Percentiles rank a stretch among this genome's conserved stretches.
phyloP scores from a whole-genome alignment of 345 rosid genomes.

The Sisymbrium altissimum region DNA sequence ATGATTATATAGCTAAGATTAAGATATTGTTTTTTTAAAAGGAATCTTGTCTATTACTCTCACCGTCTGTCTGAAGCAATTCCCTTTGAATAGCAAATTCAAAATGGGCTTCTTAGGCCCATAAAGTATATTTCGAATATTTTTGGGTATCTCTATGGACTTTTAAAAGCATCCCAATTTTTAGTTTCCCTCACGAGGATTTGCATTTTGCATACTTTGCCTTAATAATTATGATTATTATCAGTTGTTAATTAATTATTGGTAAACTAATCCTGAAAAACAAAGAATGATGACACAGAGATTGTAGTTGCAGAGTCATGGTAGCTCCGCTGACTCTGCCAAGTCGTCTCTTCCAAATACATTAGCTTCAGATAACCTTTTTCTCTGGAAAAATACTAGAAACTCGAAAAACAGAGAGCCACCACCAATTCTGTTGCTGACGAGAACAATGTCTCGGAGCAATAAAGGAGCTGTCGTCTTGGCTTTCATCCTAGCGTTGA shows the following conservation, averaged over 20 bases:
- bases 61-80: not conserved
- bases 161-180: not conserved
- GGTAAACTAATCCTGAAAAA: not conserved
- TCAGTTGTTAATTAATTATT: not conserved
- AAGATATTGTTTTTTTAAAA: not conserved
- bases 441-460: conserved; percentile 22
- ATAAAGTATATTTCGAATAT: not conserved
- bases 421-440: no score
- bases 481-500: conserved; percentile 33
- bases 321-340: conserved; percentile 51
- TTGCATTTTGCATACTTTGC: not conserved
- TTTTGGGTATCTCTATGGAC: not conserved
- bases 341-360: conserved; percentile 26
- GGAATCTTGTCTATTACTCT: not conserved
- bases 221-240: not conserved
- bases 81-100: not conserved
- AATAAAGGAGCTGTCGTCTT: not conserved
- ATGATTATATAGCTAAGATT: not conserved
- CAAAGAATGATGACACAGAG: not conserved
- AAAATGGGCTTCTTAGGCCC: conserved; percentile 2
- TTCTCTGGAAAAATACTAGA: no score
- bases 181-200: no score
- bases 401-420: no score
- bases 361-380: conserved; percentile 36
- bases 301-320: conserved; percentile 34